Evolutionary conservation across 805 yeast genomes (phyloP).

Genomic region (Yamadazyma laniorum): DNA sequence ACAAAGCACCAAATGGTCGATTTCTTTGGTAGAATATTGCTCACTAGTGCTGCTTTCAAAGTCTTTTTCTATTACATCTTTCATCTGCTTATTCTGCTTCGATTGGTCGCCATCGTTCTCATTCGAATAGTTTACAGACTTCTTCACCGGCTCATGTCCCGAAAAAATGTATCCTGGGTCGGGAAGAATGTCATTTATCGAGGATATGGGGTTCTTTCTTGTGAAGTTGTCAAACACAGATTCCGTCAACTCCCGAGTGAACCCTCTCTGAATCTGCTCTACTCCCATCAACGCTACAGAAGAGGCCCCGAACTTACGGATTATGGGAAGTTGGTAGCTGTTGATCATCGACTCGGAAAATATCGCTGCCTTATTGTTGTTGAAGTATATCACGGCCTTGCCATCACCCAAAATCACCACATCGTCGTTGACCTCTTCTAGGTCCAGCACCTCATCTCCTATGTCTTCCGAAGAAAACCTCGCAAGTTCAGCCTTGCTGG

Average conservation of each 20-base stretch:
- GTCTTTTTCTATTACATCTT: constrained; percentile 49
- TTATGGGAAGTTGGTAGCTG: constrained; percentile 33
- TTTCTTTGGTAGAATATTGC: constrained; percentile 27
- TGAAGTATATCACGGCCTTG: constrained; percentile 37
- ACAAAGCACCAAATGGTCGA: constrained; percentile 75
- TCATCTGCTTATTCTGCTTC: constrained; percentile 30
- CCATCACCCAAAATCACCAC: constrained; percentile 32
- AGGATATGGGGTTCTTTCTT: constrained; percentile 29
- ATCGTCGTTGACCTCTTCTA: constrained; percentile 26
- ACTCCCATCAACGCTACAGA: constrained; percentile 46
- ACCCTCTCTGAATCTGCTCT: constrained; percentile 51
- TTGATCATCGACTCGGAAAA: constrained; percentile 45
- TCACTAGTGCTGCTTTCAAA: constrained; percentile 35
- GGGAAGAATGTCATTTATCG: constrained; percentile 30
- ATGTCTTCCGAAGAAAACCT: constrained; percentile 18
- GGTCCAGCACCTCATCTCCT: constrained; percentile 13
- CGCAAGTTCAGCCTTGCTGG: constrained; percentile 12
- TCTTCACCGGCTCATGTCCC: constrained; percentile 17
- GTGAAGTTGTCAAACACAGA: constrained; percentile 32
- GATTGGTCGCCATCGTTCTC: constrained; percentile 11
- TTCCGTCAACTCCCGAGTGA: constrained; percentile 30
- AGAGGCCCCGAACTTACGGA: constrained; percentile 34
- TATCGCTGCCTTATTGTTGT: constrained; percentile 45
- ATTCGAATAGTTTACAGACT: constrained; percentile 15
- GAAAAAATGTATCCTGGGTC: constrained; percentile 26